These are phyloP conservation scores for Daedalea quercina DNA, from an alignment of 768 basidiomycete genomes.

Conservation along the genomic window DNA sequence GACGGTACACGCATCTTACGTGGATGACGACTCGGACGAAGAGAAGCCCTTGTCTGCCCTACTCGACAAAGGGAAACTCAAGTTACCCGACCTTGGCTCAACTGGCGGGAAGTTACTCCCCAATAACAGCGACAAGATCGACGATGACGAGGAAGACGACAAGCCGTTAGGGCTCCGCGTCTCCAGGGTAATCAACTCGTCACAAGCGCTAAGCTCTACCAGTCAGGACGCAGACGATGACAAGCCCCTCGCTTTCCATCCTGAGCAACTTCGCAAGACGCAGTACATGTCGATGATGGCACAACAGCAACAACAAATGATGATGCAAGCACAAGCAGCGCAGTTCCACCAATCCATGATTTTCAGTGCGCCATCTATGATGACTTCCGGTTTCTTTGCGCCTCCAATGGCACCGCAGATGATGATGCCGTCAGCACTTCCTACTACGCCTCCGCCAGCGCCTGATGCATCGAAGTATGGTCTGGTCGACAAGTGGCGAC, in stretches of 20 bases:
- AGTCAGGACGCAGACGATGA: conserved; percentile 53
- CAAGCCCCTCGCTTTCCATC: conserved; percentile 63
- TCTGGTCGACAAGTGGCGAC: conserved; percentile 76
- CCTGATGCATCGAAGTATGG: conserved; percentile 63
- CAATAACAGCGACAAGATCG: conserved; percentile 20
- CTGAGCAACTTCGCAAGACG: conserved; percentile 75
- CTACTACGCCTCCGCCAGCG: conserved; percentile 53
- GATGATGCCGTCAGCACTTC: conserved; percentile 36
- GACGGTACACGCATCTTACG: conserved; percentile 23
- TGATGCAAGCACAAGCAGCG: conserved; percentile 68
- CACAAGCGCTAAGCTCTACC: conserved; percentile 33
- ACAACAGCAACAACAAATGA: conserved; percentile 55
- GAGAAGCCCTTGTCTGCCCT: conserved; percentile 65
- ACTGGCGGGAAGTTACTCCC: conserved; percentile 22
- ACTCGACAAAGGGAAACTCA: conserved; percentile 37
- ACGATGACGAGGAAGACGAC: conserved; percentile 57
- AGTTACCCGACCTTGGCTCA: conserved; percentile 37
- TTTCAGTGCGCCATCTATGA: conserved; percentile 60
- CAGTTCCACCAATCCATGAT: conserved; percentile 65
- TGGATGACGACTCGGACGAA: conserved; percentile 44
- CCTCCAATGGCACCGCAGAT: conserved; percentile 40
- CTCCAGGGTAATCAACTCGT: conserved; percentile 54
- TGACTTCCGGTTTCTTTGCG: conserved; percentile 62
- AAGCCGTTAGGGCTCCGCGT: conserved; percentile 63
- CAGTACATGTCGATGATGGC: conserved; percentile 41